phyloP scores from a whole-genome alignment of 768 basidiomycete genomes.

The Panus rudis region DNA sequence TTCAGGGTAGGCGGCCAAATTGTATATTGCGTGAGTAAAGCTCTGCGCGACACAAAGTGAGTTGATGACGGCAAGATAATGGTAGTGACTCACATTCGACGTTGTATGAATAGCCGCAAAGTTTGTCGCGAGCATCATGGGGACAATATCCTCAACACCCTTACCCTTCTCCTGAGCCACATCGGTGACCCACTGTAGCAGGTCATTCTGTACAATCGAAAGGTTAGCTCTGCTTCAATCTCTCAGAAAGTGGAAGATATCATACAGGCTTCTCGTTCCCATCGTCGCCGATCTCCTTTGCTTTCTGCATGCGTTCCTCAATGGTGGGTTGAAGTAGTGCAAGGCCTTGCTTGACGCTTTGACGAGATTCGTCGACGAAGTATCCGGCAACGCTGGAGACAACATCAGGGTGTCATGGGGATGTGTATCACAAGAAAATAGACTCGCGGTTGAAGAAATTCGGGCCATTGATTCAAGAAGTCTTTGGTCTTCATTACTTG shows the following conservation, averaged over 20 bases:
- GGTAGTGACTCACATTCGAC: slow-evolving; percentile 14
- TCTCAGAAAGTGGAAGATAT: neutral
- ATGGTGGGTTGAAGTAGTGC: slow-evolving; percentile 16
- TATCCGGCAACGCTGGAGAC: no score
- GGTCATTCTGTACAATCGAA: slow-evolving; percentile 30
- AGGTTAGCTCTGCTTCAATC: neutral
- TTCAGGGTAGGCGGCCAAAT: slow-evolving; percentile 23
- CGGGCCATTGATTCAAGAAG: slow-evolving; percentile 27
- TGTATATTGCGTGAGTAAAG: slow-evolving; percentile 22
- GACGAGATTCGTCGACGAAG: no score
- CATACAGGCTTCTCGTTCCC: slow-evolving; percentile 21
- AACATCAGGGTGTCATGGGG: no score
- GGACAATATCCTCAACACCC: slow-evolving; percentile 2
- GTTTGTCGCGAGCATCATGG: slow-evolving; percentile 21
- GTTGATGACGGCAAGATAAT: neutral
- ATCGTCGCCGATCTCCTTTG: slow-evolving; percentile 14
- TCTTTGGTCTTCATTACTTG: slow-evolving; percentile 21
- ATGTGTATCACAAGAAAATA: no score
- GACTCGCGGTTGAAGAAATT: slow-evolving; percentile 29
- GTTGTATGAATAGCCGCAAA: slow-evolving; percentile 31
- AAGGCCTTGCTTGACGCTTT: no score
- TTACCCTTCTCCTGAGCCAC: no score
- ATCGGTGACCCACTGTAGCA: slow-evolving; percentile 41
- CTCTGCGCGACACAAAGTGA: slow-evolving; percentile 13
- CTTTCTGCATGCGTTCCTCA: slow-evolving; percentile 15